These are phyloP conservation scores for Aspergillus proliferans DNA, from an alignment of 2,329 filamentous ascomycete species.

Conservation along the genomic window DNA sequence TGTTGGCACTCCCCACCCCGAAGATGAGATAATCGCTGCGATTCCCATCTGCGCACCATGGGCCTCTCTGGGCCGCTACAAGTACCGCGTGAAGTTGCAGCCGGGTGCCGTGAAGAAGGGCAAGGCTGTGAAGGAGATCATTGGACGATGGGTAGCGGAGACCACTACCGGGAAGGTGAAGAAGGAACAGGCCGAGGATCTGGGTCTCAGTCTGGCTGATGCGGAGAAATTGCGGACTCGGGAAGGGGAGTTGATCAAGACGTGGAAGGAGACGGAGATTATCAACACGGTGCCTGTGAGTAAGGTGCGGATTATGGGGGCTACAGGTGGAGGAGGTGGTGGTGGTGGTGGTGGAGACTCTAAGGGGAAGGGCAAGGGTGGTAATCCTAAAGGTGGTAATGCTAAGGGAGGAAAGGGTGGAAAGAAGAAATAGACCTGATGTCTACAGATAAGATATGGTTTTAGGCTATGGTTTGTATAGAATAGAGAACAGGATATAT, in stretches of 20 bases:
- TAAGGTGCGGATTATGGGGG: conserved; percentile 73
- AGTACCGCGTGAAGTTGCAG: conserved; percentile 94
- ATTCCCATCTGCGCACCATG: conserved; percentile 59
- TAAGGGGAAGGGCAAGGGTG: conserved; percentile 17
- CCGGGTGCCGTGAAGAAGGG: conserved; percentile 87
- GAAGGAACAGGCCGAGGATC: conserved; percentile 54
- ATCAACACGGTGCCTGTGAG: conserved; percentile 74
- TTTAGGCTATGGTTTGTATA: too few species aligned
- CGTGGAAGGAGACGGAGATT: conserved; percentile 73
- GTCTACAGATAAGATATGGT: too few species aligned
- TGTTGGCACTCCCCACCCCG: conserved; percentile 68
- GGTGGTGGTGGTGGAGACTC: conserved; percentile 15
- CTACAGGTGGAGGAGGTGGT: conserved; percentile 47
- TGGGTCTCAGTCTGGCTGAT: conserved; percentile 44
- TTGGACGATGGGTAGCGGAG: conserved; percentile 71
- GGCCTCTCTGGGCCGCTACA: conserved; percentile 61
- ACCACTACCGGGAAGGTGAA: conserved; percentile 43
- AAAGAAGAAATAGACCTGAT: conserved; percentile 33
- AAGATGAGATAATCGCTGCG: conserved; percentile 65
- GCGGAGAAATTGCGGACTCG: conserved; percentile 74
- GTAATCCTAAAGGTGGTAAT: conserved; percentile 19
- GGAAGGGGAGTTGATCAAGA: conserved; percentile 78
- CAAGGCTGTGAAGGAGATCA: conserved; percentile 83
- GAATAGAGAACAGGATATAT: too few species aligned
- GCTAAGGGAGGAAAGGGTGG: conserved; percentile 29